phyloP scores from a whole-genome alignment of 2,329 filamentous ascomycete species.

The Endothia cerciana region DNA sequence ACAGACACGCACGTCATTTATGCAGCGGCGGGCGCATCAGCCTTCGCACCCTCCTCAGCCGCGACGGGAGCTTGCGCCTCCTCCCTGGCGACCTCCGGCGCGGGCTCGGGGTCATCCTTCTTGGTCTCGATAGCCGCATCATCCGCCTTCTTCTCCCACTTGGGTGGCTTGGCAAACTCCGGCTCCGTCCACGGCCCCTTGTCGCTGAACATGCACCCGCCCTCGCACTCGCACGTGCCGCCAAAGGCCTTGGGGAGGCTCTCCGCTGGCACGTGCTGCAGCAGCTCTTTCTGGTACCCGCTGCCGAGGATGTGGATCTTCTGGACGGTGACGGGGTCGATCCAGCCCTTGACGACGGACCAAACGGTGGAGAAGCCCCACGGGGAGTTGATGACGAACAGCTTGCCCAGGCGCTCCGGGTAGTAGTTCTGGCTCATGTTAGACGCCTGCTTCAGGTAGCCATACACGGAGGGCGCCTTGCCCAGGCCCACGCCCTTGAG shows the following conservation, averaged over 20 bases:
- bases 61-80: constrained; percentile 36
- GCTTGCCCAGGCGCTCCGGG: constrained; percentile 91
- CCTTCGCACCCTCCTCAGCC: constrained; percentile 40
- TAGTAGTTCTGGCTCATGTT: constrained; percentile 98
- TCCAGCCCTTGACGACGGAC: constrained; percentile 85
- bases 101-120: constrained; percentile 40
- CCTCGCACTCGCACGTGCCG: constrained; percentile 78
- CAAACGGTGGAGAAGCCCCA: constrained; percentile 93
- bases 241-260: constrained; percentile 89
- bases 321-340: constrained; percentile 93
- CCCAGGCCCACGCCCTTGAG: constrained; percentile 88
- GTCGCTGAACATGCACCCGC: constrained; percentile 86
- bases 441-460: constrained; percentile 83
- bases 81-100: constrained; percentile 33
- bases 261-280: constrained; percentile 83
- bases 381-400: constrained; percentile 97
- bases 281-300: constrained; percentile 81
- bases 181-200: constrained; percentile 85
- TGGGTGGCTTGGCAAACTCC: constrained; percentile 67
- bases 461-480: constrained; percentile 82
- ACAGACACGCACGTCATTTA: constrained; percentile 38
- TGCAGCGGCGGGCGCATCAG: constrained; percentile 41
- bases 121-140: constrained; percentile 37
- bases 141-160: constrained; percentile 60
- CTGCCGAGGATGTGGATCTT: constrained; percentile 92